Conservation (phyloP, 495 filamentous ascomycete species). For the Cercophora newfieldiana region DNA sequence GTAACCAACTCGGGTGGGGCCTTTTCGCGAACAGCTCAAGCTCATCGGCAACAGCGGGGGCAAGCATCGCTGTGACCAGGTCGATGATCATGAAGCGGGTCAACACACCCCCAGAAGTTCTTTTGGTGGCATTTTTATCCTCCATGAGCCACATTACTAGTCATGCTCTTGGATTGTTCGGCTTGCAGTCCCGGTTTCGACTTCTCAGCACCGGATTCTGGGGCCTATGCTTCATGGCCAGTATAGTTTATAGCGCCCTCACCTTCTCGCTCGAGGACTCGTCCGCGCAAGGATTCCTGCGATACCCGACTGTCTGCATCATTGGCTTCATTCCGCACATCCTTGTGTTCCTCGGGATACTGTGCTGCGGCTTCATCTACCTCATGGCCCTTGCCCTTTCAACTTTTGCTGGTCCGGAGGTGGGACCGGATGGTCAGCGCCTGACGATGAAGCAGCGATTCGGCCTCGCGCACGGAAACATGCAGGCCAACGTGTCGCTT, state of each 20-base stretch:
- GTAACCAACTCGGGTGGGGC: constrained; percentile 69
- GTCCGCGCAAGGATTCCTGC: constrained; percentile 54
- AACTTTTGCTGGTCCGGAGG: constrained; percentile 59
- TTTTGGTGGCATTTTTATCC: constrained; percentile 84
- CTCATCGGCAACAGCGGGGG: constrained; percentile 42
- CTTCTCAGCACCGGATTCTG: constrained; percentile 85
- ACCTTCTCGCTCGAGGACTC: constrained; percentile 57
- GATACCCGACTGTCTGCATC: constrained; percentile 91
- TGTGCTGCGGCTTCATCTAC: constrained; percentile 74
- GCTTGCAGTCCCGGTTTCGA: constrained; percentile 72
- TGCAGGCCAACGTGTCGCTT: constrained; percentile 87
- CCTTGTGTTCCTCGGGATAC: constrained; percentile 75
- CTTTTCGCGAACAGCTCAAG: constrained; percentile 50
- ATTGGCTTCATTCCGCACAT: constrained; percentile 94
- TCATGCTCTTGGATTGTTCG: constrained; percentile 75
- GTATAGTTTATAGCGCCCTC: constrained; percentile 70
- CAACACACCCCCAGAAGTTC: constrained; percentile 87
- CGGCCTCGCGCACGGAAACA: constrained; percentile 71
- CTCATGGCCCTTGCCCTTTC: constrained; percentile 71
- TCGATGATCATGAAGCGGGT: constrained; percentile 59
- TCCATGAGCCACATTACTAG: constrained; percentile 85
- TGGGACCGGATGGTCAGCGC: constrained; percentile 27
- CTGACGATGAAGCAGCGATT: constrained; percentile 51
- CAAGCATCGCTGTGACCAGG: constrained; percentile 50
- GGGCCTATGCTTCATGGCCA: constrained; percentile 82